Evolutionary conservation across 768 basidiomycete species (phyloP).

Genomic region (Rhodotorula toruloides): DNA sequence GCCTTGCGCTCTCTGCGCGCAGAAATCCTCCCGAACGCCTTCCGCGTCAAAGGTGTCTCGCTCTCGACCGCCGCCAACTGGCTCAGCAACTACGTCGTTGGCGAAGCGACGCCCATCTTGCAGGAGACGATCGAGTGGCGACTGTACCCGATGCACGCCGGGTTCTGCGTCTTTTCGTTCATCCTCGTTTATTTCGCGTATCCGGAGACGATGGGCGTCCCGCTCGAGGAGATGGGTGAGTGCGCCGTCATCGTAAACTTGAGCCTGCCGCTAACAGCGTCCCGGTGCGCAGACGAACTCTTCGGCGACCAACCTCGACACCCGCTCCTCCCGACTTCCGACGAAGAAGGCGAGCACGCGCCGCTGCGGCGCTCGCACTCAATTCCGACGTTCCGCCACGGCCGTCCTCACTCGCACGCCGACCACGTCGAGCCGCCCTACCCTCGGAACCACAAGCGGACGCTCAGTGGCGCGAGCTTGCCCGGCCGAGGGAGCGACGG

Average conservation of each 20-base stretch:
- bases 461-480: conserved; percentile 26
- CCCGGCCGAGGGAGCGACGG: conserved; percentile 19
- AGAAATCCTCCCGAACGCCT: conserved; percentile 77
- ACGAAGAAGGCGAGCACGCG: conserved; percentile 43
- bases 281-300: conserved; percentile 21
- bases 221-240: conserved; percentile 46
- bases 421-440: conserved; percentile 12
- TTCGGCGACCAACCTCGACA: conserved; percentile 29
- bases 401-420: conserved; percentile 19
- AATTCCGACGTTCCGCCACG: conserved; percentile 52
- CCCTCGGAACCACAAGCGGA: conserved; percentile 64
- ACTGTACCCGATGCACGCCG: conserved; percentile 92
- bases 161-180: conserved; percentile 55
- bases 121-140: conserved; percentile 86
- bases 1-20: not conserved
- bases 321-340: not conserved
- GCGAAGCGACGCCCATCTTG: conserved; percentile 10
- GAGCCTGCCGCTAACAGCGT: not conserved
- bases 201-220: conserved; percentile 47
- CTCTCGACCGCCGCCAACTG: conserved; percentile 73
- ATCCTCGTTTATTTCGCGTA: conserved; percentile 64
- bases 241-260: not conserved
- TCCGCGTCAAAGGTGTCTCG: conserved; percentile 93
- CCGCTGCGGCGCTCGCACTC: conserved; percentile 72
- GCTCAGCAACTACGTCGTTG: conserved; percentile 15